Base-by-base conservation (phyloP, 2,329 filamentous ascomycete genomes). In the Penicillium sclerotiorum region DNA sequence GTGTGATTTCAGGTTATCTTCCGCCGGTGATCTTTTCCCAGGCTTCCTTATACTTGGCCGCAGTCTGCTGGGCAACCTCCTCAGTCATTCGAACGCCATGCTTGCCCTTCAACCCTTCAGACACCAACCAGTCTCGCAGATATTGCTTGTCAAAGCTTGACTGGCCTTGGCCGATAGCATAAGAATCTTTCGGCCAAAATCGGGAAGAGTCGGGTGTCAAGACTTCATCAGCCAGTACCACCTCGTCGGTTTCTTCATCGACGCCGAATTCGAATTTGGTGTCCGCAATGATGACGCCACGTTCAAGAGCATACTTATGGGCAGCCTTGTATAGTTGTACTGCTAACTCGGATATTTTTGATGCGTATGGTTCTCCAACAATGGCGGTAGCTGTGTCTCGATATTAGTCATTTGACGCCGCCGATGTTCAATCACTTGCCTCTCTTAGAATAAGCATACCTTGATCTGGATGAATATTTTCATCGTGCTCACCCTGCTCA, bases 101-200 rank as follows among this genome's bases (percentile, higher is more conserved):
- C 72, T 88, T 88, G 1, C 87, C 88, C 75, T 91, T 90, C 49
- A 95, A 70, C 0, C 88, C 88, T 50, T 87, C 78, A 40, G 69
- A 73, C 2, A 85, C 87, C 62, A 96, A 71, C 89, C 90, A 96
- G 73, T 96, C 86, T 28, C 92, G 79, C 59, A 96, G 70, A 63
- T 81, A 86, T 74, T 92, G 88, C 79, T 96, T 96, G 69, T 96
- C 92, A 60, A 93, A 94, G 72, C 89, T 94, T 47, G 87, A 81
- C 76, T 95, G 90, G 49, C 87, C 80, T 54, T 79, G 79, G 2
- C 92, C 91, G 15, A 88, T 72, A 66, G 85, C 80, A 67, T 93
- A 95, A 38, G 79, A 79, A 36, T 84, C 84, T 56, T 80, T 83
- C 1, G 86, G 85, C 92, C 93, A 97, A 79, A 96, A 96, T 13